Base-by-base conservation (phyloP, 1,139 yeast genomes). In the Blastobotrys capitulatus region DNA sequence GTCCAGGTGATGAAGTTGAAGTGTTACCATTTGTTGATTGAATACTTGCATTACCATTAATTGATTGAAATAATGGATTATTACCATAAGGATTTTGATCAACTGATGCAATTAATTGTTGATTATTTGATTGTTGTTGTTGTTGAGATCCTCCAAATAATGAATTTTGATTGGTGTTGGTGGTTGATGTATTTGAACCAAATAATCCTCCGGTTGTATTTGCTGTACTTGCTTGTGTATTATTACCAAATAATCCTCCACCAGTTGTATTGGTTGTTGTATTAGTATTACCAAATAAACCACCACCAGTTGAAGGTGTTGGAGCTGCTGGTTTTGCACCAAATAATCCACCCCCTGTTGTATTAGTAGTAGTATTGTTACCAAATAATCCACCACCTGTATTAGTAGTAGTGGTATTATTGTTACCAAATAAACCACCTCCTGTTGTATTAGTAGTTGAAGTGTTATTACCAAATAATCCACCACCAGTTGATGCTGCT, bases 1-100 rank as follows among this genome's bases (percentile, higher is more conserved):
- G 86, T 9, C 76, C 76, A 25, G 75, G 63, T 1, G 77, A 64
- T 8, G 39, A 29, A 22, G 6, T 7, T 5, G 25, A 29, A 22
- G 6, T 7, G 7, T 4, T 7, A 9, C 19, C 22, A 16, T 57
- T 54, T 25, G 20, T 19, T 18, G 64, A 53, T 18, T 54, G 52
- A 12, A 39, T 34, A 13, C 56, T 42, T n/a, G n/a, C n/a, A 31
- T 46, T 48, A 38, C 54, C 51, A n/a, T 55, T 53, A 27, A 62
- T 60, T 15, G 71, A 69, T 26, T 75, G 63, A 68, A 79, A 83
- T 47, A 82, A 70, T 5, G 87, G 87, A 62, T 82, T 83, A 55
- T 74, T 74, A 2, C 92, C 90, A 63, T 83, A 85, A 39, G 94
- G 92, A 62, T 85, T 85, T 54, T 77, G 82, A 39, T 77, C 74